These are phyloP conservation scores for Microdochium bolleyi DNA, from an alignment of 2,329 filamentous ascomycete genomes.

Conservation along the genomic window DNA sequence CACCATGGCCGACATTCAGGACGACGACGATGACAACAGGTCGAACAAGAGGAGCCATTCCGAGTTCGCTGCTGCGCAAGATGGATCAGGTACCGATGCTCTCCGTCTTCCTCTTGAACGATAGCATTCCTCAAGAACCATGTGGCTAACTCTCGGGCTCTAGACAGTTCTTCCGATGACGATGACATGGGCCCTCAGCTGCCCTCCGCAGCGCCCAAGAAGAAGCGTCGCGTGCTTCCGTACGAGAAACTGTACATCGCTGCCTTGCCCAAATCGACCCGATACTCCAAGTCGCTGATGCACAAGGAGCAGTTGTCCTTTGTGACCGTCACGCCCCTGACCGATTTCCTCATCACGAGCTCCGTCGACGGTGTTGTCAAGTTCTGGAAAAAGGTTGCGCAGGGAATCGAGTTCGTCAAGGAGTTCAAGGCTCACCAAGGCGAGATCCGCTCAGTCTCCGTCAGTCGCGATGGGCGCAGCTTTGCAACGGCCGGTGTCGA, in stretches of 20 bases:
- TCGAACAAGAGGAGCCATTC: slow-evolving; percentile 21
- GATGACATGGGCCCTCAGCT: slow-evolving; percentile 93
- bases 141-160: slow-evolving; percentile 6
- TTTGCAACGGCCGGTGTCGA: slow-evolving; percentile 84
- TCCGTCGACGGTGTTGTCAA: slow-evolving; percentile 96
- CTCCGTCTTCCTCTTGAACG: not conserved
- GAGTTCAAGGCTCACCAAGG: slow-evolving; percentile 89
- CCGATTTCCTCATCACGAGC: slow-evolving; percentile 91
- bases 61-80: slow-evolving; percentile 16
- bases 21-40: slow-evolving; percentile 7
- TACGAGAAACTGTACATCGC: slow-evolving; percentile 95
- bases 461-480: slow-evolving; percentile 83
- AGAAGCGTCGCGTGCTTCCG: slow-evolving; percentile 82
- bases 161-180: slow-evolving; percentile 63
- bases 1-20: slow-evolving; percentile 13
- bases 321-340: slow-evolving; percentile 78
- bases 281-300: slow-evolving; percentile 96
- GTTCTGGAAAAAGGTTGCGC: slow-evolving; percentile 95
- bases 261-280: slow-evolving; percentile 70
- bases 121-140: not conserved
- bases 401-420: slow-evolving; percentile 95
- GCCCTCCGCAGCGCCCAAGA: slow-evolving; percentile 73
- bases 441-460: slow-evolving; percentile 75
- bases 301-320: slow-evolving; percentile 93
- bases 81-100: slow-evolving; percentile 10